Base-by-base conservation (phyloP, 1,284 basidiomycete species). In the Boletus holoroseus region DNA sequence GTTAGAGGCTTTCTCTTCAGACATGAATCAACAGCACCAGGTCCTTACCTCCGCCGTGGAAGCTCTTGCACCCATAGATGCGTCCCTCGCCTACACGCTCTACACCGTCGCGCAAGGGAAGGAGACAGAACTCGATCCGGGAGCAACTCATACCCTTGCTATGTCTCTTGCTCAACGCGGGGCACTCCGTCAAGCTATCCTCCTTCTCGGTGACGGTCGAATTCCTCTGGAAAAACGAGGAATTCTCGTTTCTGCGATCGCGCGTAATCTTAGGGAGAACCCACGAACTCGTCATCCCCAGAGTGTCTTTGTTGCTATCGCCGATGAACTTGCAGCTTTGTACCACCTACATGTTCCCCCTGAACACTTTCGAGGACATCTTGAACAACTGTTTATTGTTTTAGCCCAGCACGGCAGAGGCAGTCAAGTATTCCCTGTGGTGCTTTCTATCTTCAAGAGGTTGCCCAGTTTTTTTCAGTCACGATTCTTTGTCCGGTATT, bases 291-390 rank as follows among this genome's bases (percentile, higher is more conserved):
- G 47, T 35, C 42, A 62, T 11, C 45, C 47, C 0, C 18, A 51
- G 16, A 36, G 37, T 20, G 39, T 54, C 31, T 47, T 61, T n/a
- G 34, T 44, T 27, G 39, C 50, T 5, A 40, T 66, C 24, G 53
- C 39, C 20, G n/a, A 62, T 7, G 58, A 59, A 44, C 50, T 69
- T 16, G 36, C 36, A 24, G 47, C 30, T 2, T 35, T 64, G 35
- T 69, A 68, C 34, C 18, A 13, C 18, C 64, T 46, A 3, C 54
- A 44, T 7, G 27, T 41, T 26, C 67, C 64, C 1, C 59, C 66
- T 12, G 45, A 45, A 31, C 55, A 66, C 31, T 64, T 69, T 55
- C 64, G 57, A 34, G 53, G 62, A 20, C 63, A 61, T 38, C 55
- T 66, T 20, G 63, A 68, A 31, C 55, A 54, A 11, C 43, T 69